These are phyloP conservation scores for Populus ilicifolia DNA, from an alignment of 345 rosid genomes.

Conservation along the genomic window DNA sequence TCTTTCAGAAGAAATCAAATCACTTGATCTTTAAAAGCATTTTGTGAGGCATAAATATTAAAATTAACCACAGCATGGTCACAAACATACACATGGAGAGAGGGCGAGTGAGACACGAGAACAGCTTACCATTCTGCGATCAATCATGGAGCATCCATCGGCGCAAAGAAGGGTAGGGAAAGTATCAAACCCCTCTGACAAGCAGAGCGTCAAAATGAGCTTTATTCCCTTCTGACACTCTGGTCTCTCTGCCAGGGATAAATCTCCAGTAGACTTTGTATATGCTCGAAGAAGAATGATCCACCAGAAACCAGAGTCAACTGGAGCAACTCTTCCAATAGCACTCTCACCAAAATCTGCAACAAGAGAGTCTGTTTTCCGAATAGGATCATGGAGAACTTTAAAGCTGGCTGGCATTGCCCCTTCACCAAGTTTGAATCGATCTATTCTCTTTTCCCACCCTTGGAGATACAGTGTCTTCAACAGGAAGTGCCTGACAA, in stretches of 20 bases:
- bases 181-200: conserved; percentile 82
- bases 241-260: conserved; percentile 52
- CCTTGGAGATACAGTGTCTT: conserved; percentile 71
- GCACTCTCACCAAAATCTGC: conserved; percentile 88
- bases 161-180: conserved; percentile 87
- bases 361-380: conserved; percentile 55
- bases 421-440: conserved; percentile 78
- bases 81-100: background rate
- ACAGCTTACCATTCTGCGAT: conserved; percentile 71
- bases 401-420: conserved; percentile 87
- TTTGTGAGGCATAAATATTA: background rate
- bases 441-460: conserved; percentile 61
- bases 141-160: conserved; percentile 85
- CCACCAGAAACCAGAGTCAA: conserved; percentile 92
- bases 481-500: conserved; percentile 64
- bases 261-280: conserved; percentile 71
- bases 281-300: conserved; percentile 81
- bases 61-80: background rate
- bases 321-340: conserved; percentile 84
- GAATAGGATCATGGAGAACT: conserved; percentile 64
- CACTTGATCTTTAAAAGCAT: background rate
- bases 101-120: background rate
- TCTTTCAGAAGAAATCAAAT: background rate
- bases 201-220: conserved; percentile 66
- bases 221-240: conserved; percentile 82